These are phyloP conservation scores for Multifurca ochricompacta DNA, from an alignment of 768 basidiomycete species.

Conservation along the genomic window DNA sequence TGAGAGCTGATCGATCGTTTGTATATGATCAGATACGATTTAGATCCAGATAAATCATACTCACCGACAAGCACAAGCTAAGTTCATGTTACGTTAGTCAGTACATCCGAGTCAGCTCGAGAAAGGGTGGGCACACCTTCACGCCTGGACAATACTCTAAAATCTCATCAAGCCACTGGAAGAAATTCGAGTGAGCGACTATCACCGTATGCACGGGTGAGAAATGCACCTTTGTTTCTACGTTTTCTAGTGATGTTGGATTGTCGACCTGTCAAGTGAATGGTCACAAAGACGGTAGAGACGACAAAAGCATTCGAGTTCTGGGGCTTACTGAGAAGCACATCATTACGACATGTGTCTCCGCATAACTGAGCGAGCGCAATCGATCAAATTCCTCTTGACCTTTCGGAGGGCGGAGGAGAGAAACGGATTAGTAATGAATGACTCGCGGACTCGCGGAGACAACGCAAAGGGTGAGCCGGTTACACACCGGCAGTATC, in stretches of 20 bases:
- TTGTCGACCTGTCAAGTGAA: slow-evolving; percentile 64
- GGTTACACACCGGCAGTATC: slow-evolving; percentile 80
- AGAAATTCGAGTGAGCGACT: neutral
- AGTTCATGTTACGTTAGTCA: neutral
- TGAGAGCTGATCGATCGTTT: slow-evolving; percentile 56
- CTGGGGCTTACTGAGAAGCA: slow-evolving; percentile 78
- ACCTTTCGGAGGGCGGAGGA: slow-evolving; percentile 44
- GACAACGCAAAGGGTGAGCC: neutral
- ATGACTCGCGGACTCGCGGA: neutral
- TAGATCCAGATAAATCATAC: slow-evolving; percentile 28
- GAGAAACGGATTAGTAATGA: slow-evolving; percentile 21
- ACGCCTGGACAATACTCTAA: slow-evolving; percentile 92
- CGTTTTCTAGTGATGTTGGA: slow-evolving; percentile 90
- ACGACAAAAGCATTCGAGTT: neutral
- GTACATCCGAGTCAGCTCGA: neutral
- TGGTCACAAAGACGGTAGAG: slow-evolving; percentile 16
- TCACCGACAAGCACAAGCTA: slow-evolving; percentile 85
- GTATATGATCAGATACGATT: slow-evolving; percentile 6
- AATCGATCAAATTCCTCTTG: slow-evolving; percentile 95
- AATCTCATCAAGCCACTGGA: slow-evolving; percentile 89
- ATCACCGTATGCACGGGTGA: slow-evolving; percentile 2
- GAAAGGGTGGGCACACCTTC: slow-evolving; percentile 47
- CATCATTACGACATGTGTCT: slow-evolving; percentile 93
- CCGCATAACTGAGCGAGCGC: slow-evolving; percentile 91
- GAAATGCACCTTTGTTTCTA: slow-evolving; percentile 72